Conservation (phyloP, 305 asterid species). For the Plantago lanceolata region DNA sequence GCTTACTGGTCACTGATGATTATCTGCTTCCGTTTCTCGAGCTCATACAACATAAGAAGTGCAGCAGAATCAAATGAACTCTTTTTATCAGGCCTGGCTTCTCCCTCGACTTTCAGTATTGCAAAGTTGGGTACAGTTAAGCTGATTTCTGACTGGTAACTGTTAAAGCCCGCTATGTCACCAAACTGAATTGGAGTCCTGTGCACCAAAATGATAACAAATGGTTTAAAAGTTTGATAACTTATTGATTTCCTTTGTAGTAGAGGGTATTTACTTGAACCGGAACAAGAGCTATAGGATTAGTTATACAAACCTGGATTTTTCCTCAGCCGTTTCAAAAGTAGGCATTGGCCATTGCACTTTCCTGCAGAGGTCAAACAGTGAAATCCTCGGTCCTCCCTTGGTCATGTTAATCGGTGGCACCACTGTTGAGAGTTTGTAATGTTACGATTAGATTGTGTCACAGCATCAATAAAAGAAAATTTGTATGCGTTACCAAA, state of each 20-base stretch:
- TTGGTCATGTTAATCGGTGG: conserved; percentile 61
- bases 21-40: conserved; percentile 54
- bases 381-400: conserved; percentile 84
- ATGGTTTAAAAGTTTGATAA: not conserved
- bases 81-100: conserved; percentile 76
- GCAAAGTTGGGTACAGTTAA: conserved; percentile 63
- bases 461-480: too few relatives aligned
- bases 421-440: conserved; percentile 41
- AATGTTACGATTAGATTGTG: not conserved
- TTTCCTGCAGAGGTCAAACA: conserved; percentile 63
- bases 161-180: conserved; percentile 46
- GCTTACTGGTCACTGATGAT: conserved; percentile 19
- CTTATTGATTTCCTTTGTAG: not conserved
- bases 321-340: conserved; percentile 51
- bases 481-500: too few relatives aligned
- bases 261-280: not conserved
- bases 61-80: conserved; percentile 90
- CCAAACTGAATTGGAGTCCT: conserved; percentile 56
- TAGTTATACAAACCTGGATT: conserved; percentile 54
- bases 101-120: conserved; percentile 54
- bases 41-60: conserved; percentile 56
- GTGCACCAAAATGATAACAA: conserved; percentile 24
- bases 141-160: conserved; percentile 62
- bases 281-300: not conserved
- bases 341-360: conserved; percentile 84